Percentiles rank a stretch among this genome's conserved stretches.
phyloP scores from a whole-genome alignment of 768 basidiomycete species.

The Phylloporus sp. region DNA sequence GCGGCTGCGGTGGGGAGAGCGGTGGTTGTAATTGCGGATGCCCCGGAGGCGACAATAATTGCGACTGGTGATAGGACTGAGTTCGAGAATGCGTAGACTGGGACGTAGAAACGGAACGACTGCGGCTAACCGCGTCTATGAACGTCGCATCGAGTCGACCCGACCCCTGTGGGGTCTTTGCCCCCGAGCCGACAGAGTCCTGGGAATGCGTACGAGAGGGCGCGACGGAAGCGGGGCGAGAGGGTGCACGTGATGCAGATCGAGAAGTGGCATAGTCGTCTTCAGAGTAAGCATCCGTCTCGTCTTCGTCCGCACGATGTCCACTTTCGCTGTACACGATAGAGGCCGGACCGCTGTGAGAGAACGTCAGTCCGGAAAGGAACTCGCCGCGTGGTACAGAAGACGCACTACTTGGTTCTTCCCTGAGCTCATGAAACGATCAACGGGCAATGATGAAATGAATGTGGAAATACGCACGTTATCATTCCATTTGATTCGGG shows the following conservation, averaged over 20 bases:
- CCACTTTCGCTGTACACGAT: constrained; percentile 82
- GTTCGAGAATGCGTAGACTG: constrained; percentile 18
- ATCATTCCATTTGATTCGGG: constrained; percentile 78
- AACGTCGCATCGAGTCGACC: constrained; percentile 23
- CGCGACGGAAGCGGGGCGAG: constrained; percentile 43
- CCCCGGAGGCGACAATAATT: too few relatives aligned
- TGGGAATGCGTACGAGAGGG: constrained; percentile 54
- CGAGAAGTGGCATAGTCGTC: constrained; percentile 45
- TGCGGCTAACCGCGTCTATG: constrained; percentile 29
- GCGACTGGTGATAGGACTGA: constrained; percentile 16
- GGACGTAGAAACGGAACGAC: constrained; percentile 19
- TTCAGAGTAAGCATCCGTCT: constrained; percentile 58
- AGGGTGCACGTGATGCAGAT: constrained; percentile 32
- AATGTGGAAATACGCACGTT: constrained; percentile 43
- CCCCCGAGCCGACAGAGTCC: constrained; percentile 32
- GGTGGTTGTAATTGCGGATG: neutral
- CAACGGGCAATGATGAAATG: neutral
- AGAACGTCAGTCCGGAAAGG: neutral
- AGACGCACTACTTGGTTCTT: constrained; percentile 64
- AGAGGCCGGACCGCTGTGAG: constrained; percentile 63
- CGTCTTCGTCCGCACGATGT: constrained; percentile 68
- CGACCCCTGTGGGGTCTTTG: constrained; percentile 29
- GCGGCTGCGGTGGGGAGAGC: neutral
- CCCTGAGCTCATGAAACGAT: constrained; percentile 40
- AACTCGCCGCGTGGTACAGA: neutral